A percentile compares a stretch with the other conserved stretches of the same genome.
These are phyloP conservation scores for Alternaria brassicae DNA, from an alignment of 2,329 filamentous ascomycete genomes.

Conservation along the genomic window DNA sequence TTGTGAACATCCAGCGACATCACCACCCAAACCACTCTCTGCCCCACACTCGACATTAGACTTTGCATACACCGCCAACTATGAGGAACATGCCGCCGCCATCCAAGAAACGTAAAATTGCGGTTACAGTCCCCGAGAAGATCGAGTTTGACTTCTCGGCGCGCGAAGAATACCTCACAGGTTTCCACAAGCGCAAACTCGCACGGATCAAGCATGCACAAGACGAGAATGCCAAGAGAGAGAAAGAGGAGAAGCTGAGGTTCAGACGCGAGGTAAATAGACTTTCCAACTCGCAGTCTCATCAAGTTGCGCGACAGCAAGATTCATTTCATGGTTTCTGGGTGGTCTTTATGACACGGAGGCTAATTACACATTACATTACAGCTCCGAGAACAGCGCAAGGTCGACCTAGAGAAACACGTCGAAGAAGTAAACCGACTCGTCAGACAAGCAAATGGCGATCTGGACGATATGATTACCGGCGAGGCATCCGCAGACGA, in stretches of 20 bases:
- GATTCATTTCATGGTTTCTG: background rate
- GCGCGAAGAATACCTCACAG: conserved; percentile 86
- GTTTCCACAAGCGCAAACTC: conserved; percentile 95
- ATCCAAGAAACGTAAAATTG: conserved; percentile 44
- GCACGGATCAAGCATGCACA: conserved; percentile 85
- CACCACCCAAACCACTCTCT: conserved; percentile 3
- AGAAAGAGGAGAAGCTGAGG: conserved; percentile 76
- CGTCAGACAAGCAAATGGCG: conserved; percentile 66
- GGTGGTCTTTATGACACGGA: background rate
- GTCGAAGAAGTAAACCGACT: conserved; percentile 77
- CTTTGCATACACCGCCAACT: background rate
- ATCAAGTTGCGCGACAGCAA: background rate
- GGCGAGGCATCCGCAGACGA: conserved; percentile 44
- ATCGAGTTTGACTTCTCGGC: conserved; percentile 83
- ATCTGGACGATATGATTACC: conserved; percentile 39
- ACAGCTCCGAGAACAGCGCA: conserved; percentile 83
- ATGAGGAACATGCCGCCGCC: conserved; percentile 32
- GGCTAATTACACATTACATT: background rate
- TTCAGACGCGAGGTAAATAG: conserved; percentile 75
- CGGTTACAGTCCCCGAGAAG: conserved; percentile 69
- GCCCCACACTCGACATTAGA: background rate
- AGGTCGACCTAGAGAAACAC: conserved; percentile 81
- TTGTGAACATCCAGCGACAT: conserved; percentile 1
- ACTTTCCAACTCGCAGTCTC: background rate
- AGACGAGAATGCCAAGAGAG: conserved; percentile 78